Conservation (phyloP, 2,329 filamentous ascomycete genomes). For the Hypomyces perniciosus region DNA sequence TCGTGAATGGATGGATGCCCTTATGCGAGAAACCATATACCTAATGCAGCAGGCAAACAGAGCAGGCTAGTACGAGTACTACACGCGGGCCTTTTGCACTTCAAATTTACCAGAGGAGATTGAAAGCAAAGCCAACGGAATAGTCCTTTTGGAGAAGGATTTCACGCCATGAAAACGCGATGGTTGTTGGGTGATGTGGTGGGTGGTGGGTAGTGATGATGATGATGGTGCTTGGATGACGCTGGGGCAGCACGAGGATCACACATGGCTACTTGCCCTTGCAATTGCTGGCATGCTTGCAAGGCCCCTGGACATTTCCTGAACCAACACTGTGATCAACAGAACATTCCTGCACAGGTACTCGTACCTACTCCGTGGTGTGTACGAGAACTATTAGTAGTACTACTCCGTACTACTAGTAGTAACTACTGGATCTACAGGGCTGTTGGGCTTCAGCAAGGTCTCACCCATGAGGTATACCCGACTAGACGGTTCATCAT, state of each 20-base stretch:
- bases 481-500: constrained; percentile 24
- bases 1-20: constrained; percentile 3
- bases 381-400: too few relatives aligned
- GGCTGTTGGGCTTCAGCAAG: constrained; percentile 3
- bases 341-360: neutral
- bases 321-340: neutral
- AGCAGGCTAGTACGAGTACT: neutral
- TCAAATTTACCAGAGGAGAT: too few relatives aligned
- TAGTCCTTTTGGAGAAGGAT: too few relatives aligned
- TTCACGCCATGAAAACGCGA: too few relatives aligned
- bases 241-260: constrained; percentile 8
- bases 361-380: too few relatives aligned
- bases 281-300: neutral
- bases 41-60: neutral
- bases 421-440: neutral
- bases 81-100: neutral
- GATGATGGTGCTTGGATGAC: neutral
- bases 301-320: neutral
- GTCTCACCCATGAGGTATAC: constrained; percentile 13
- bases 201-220: neutral
- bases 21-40: neutral
- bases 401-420: too few relatives aligned
- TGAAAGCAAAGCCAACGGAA: too few relatives aligned
- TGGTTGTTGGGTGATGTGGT: neutral
- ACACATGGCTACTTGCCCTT: constrained; percentile 9